Evolutionary conservation across 306 rosid genomes (phyloP), one percentile per base, ranked within the genome.

Genomic region (Cicer chorassanicum): DNA sequence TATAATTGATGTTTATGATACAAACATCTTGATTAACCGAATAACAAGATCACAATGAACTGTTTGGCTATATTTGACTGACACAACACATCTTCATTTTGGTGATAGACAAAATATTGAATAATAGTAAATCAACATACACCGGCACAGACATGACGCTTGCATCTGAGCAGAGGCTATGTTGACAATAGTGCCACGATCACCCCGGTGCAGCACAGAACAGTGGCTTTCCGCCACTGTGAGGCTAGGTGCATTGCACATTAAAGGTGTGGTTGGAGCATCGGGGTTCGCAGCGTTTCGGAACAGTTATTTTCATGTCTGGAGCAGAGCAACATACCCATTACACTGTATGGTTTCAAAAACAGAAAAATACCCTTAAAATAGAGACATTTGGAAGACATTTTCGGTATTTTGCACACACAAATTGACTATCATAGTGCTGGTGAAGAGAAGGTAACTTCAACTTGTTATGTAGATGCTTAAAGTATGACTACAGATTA

Each of bases 1-100:
- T 42, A 44, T 46, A 48, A 72, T 9, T 19, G 59, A 53, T 59
- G 61, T 67, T 67, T 65, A 70, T 39, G 45, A 64, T 57, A 16
- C 41, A 50, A 70, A 71, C 15, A 48, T 45, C 59, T 7, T 18
- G 77, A 45, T 75, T 66, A 80, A 72, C 42, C n/a, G 4, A 70
- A 61, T 46, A 72, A 68, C 13, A 51, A 72, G 51, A 65, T 46
- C 21, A 48, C 72, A 71, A 65, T 9, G 56, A 65, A 39, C 43
- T 43, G 40, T 50, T 60, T 50, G 54, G 77, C 68, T 64, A 49
- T 50, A 56, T 71, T 62, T 59, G 54, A 76, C 49, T 14, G 45
- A 8, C 40, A 36, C 4, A 7, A 78, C 34, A 67, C 10, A 66
- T 36, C 57, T 34, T 61, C 44, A 51, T 48, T 42, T 38, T 53